Base-by-base conservation (phyloP, 768 basidiomycete genomes). In the Trametes sanguinea region DNA sequence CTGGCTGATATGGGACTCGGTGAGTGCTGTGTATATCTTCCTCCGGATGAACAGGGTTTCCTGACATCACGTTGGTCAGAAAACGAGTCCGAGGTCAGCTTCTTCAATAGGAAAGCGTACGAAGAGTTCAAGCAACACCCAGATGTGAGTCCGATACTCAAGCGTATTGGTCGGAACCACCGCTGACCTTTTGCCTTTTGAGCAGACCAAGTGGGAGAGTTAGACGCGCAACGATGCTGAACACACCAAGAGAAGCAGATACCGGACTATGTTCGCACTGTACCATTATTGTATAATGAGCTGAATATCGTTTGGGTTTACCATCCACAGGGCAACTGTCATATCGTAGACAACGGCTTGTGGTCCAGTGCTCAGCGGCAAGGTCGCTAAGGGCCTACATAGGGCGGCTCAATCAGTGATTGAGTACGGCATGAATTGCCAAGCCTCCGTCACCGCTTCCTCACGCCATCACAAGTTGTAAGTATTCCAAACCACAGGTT, bases 81-180 rank as follows among this genome's bases (percentile, higher is more conserved):
- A 75, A 96, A 98, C 71, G 96, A 99, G 75, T 91, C 92, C 0
- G 96, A 99, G 77, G 82, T 95, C 64, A 95, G 92, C 72, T 89
- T 96, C 75, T 98, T 98, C 79, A 88, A 89, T 68, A 78, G 83
- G 32, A 79, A 82, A 46, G 76, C 83, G 16, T 98, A 98, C 68
- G 85, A 92, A 33, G 76, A 75, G 35, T 99, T 94, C 83, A 92
- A 92, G 74, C 66, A 78, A 48, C 81, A 96, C 72, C 97, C 96
- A 13, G 84, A 89, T 78, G 94, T 94, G 65, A 42, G 65, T 63
- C 1, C 35, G 4, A 13, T 6, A 3, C 17, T 54, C 8, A 22
- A 27, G 22, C 27, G 16, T n/a, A 22, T 22, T 22, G 22, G 22
- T 22, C 22, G 22, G 22, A 22, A 22, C 22, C 22, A 22, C 22